Evolutionary conservation across 2,329 filamentous ascomycete genomes (phyloP).

Genomic region (Pseudogymnoascus sp.): DNA sequence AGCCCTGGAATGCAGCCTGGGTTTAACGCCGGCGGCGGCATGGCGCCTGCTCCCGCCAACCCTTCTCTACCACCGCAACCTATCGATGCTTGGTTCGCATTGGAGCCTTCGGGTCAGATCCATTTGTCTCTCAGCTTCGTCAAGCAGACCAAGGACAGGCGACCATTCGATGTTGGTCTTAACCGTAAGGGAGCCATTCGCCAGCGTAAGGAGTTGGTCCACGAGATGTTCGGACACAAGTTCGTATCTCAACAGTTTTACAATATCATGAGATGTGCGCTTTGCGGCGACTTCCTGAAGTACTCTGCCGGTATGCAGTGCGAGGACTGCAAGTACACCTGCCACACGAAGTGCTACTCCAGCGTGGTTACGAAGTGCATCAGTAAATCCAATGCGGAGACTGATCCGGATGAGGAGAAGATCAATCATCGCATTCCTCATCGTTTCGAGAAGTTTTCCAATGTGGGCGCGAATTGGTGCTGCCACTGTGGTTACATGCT

Average conservation of each 20-base stretch:
- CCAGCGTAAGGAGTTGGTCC: constrained; percentile 94
- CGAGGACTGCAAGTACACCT: constrained; percentile 98
- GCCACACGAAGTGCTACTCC: constrained; percentile 92
- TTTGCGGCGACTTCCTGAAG: constrained; percentile 97
- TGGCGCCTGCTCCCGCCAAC: constrained; percentile 26
- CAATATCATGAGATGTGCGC: constrained; percentile 99
- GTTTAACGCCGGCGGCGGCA: constrained; percentile 21
- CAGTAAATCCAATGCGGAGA: constrained; percentile 97
- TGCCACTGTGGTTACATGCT: constrained; percentile 97
- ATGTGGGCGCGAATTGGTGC: constrained; percentile 98
- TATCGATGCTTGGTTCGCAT: constrained; percentile 93
- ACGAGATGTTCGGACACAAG: constrained; percentile 99
- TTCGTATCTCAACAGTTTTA: constrained; percentile 98
- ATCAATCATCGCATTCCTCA: constrained; percentile 99
- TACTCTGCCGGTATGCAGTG: constrained; percentile 99
- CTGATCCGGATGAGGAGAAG: constrained; percentile 97
- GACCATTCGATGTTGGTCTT: constrained; percentile 79
- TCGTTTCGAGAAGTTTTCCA: constrained; percentile 92
- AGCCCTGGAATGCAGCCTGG: constrained; percentile 28
- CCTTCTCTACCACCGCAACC: constrained; percentile 37
- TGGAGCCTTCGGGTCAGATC: constrained; percentile 89
- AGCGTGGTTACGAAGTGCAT: constrained; percentile 99
- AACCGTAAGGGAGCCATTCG: constrained; percentile 93
- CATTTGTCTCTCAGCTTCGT: constrained; percentile 85
- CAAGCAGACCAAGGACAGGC: constrained; percentile 78